These are phyloP conservation scores for Aquilaria agallochum DNA, from an alignment of 441 rosid genomes.

Conservation along the genomic window DNA sequence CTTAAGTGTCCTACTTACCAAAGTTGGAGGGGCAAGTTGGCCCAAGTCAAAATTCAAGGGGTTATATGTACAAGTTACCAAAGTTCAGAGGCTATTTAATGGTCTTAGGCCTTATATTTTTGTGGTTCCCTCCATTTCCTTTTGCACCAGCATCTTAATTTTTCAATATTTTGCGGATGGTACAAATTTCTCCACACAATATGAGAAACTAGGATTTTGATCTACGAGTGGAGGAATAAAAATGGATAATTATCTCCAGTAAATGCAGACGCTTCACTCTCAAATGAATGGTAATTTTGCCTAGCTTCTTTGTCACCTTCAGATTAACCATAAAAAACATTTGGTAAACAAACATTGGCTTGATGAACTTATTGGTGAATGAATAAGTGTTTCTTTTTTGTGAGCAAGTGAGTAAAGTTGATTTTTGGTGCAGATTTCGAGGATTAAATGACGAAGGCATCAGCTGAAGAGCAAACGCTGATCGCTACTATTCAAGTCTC, in stretches of 20 bases:
- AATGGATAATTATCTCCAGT: constrained; percentile 80
- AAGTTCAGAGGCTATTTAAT: too few relatives aligned
- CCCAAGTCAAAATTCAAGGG: too few relatives aligned
- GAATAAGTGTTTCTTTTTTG: not conserved
- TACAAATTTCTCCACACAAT: too few relatives aligned
- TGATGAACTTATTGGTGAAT: not conserved
- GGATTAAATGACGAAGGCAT: constrained; percentile 66
- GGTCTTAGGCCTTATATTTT: too few relatives aligned
- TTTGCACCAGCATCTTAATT: too few relatives aligned
- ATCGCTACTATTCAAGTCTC: constrained; percentile 48
- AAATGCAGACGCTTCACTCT: constrained; percentile 61
- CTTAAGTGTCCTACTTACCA: too few relatives aligned
- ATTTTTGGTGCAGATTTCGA: constrained; percentile 50
- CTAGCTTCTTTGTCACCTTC: constrained; percentile 4
- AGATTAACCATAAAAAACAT: not conserved
- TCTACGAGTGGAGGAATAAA: not conserved
- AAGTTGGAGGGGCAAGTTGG: too few relatives aligned
- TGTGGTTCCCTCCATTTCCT: too few relatives aligned
- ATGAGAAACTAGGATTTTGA: too few relatives aligned
- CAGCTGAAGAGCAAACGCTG: constrained; percentile 69
- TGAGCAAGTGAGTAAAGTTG: constrained; percentile 3
- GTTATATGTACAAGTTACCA: too few relatives aligned
- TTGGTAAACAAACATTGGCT: not conserved
- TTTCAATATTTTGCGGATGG: too few relatives aligned
- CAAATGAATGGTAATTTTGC: constrained; percentile 55